phyloP scores from a whole-genome alignment of 1,139 yeast genomes.

The Sugiyamaella neomexicana region DNA sequence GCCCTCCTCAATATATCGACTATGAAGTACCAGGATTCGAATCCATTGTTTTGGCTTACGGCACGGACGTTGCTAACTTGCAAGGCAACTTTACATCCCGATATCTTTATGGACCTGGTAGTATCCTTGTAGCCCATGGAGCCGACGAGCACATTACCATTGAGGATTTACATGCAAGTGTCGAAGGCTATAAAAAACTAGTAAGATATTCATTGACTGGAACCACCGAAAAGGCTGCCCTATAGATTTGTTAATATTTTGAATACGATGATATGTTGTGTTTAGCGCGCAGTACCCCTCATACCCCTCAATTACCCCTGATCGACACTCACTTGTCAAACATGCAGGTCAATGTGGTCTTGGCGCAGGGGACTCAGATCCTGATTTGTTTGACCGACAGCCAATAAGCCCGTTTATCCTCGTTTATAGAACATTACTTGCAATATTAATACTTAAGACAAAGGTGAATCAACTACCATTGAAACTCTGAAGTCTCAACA shows the following conservation, averaged over 20 bases:
- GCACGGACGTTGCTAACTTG: slow-evolving; percentile 65
- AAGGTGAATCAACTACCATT: no score
- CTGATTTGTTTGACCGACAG: no score
- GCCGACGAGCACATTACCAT: slow-evolving; percentile 58
- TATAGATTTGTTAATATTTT: neutral
- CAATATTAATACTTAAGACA: no score
- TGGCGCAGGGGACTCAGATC: neutral
- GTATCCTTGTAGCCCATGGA: slow-evolving; percentile 65
- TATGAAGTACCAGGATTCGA: slow-evolving; percentile 66
- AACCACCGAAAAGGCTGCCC: slow-evolving; percentile 2
- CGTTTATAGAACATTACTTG: no score
- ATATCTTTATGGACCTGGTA: slow-evolving; percentile 69
- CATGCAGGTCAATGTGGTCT: neutral
- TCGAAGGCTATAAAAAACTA: slow-evolving; percentile 57
- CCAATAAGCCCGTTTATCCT: no score
- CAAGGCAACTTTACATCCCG: slow-evolving; percentile 42
- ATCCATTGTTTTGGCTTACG: slow-evolving; percentile 54
- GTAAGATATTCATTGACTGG: slow-evolving; percentile 33
- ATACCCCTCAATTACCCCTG: neutral
- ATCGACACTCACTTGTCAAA: neutral
- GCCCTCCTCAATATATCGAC: slow-evolving; percentile 53
- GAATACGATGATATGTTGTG: no score
- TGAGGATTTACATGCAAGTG: slow-evolving; percentile 52
- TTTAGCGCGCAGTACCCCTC: neutral
- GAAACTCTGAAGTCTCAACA: no score